phyloP scores from a whole-genome alignment of 805 yeast species.

The Ogataea ramenticola region DNA sequence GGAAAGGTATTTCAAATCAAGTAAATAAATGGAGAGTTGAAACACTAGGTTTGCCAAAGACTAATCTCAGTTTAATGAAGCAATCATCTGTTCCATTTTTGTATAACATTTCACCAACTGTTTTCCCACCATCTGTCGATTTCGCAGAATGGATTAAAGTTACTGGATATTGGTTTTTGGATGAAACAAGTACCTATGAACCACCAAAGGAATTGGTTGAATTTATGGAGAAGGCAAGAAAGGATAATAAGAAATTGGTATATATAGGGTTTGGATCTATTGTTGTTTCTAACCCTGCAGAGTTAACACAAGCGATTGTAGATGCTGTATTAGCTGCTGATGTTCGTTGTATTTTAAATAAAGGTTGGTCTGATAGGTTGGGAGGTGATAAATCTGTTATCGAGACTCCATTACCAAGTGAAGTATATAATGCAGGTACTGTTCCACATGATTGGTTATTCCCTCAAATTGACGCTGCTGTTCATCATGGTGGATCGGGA shows the following conservation, averaged over 20 bases:
- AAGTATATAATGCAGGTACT: conserved; percentile 61
- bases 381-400: conserved; percentile 29
- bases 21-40: conserved; percentile 83
- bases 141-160: conserved; percentile 94
- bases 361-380: conserved; percentile 89
- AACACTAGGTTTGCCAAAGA: conserved; percentile 54
- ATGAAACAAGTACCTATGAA: conserved; percentile 39
- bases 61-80: conserved; percentile 63
- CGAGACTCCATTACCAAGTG: conserved; percentile 52
- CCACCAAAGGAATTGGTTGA: conserved; percentile 54
- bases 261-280: conserved; percentile 96
- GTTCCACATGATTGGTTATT: conserved; percentile 95
- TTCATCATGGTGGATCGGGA: conserved; percentile 97
- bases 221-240: conserved; percentile 58
- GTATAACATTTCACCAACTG: conserved; percentile 81
- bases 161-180: conserved; percentile 92
- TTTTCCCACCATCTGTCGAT: conserved; percentile 89
- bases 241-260: conserved; percentile 61
- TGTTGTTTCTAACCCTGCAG: conserved; percentile 77
- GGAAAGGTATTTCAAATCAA: conserved; percentile 87
- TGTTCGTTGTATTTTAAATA: conserved; percentile 80
- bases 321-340: conserved; percentile 76
- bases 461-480: conserved; percentile 84
- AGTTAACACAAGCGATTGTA: conserved; percentile 68
- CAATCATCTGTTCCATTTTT: conserved; percentile 81